phyloP scores from a whole-genome alignment of 2,329 filamentous ascomycete genomes.

The Aspergillus pseudotamarii region DNA sequence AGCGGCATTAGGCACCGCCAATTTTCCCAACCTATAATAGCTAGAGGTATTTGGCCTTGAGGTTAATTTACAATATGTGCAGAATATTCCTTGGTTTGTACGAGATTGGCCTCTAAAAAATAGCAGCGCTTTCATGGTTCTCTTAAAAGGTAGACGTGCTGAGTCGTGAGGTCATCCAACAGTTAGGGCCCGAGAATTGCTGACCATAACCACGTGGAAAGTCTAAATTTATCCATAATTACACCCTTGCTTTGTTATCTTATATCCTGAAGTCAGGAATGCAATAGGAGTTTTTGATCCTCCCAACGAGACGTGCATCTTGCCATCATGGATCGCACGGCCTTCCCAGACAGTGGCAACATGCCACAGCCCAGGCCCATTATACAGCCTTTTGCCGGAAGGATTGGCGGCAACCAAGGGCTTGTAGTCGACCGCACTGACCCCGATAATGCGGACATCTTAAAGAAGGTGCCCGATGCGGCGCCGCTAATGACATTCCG shows the following conservation, averaged over 20 bases:
- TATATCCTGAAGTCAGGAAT: not conserved
- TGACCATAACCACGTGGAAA: not conserved
- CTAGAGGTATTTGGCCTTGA: no score
- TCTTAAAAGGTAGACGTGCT: not conserved
- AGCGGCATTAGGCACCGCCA: not conserved
- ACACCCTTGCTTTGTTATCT: not conserved
- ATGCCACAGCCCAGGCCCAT: not conserved
- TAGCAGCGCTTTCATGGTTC: not conserved
- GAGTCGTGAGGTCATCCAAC: not conserved
- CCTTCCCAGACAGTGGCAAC: not conserved
- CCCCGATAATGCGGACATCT: constrained; percentile 25
- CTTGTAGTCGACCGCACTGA: constrained; percentile 23
- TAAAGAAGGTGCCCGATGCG: constrained; percentile 42
- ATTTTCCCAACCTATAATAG: not conserved
- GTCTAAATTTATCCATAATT: not conserved
- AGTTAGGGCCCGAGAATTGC: not conserved
- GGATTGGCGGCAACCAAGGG: constrained; percentile 16
- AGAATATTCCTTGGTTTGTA: not conserved
- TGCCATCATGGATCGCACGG: not conserved
- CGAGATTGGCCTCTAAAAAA: not conserved
- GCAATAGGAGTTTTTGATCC: not conserved
- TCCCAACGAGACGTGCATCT: not conserved
- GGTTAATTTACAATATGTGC: not conserved
- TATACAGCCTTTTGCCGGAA: constrained; percentile 15
- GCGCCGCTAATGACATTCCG: constrained; percentile 33